A percentile compares a stretch with the other conserved stretches of the same genome.
These are phyloP conservation scores for Parmelia sp. DNA, from an alignment of 495 filamentous ascomycete species.

Conservation along the genomic window DNA sequence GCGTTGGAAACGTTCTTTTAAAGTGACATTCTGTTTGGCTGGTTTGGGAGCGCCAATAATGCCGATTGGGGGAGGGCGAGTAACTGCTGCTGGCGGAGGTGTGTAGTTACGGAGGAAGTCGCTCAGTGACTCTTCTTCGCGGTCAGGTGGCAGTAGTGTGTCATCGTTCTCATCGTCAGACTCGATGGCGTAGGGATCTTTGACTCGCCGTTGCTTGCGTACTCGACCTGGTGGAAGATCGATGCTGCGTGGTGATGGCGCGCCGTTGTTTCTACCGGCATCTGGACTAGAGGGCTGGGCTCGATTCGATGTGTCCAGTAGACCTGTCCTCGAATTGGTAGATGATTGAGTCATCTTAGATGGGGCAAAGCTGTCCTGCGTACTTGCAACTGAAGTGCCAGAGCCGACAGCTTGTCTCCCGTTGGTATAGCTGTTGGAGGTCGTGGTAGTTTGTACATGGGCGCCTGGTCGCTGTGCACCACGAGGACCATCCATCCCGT, in stretches of 20 bases:
- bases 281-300: background rate
- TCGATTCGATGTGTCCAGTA: slow-evolving; percentile 41
- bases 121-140: slow-evolving; percentile 64
- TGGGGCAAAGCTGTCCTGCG: slow-evolving; percentile 37
- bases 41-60: slow-evolving; percentile 42
- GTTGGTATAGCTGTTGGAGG: slow-evolving; percentile 62
- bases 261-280: slow-evolving; percentile 10
- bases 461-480: slow-evolving; percentile 78
- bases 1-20: slow-evolving; percentile 21
- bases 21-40: slow-evolving; percentile 29
- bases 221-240: slow-evolving; percentile 32
- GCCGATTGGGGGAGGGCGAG: slow-evolving; percentile 34
- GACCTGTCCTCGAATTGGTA: slow-evolving; percentile 52
- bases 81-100: slow-evolving; percentile 54
- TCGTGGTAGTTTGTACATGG: slow-evolving; percentile 77
- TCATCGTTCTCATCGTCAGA: slow-evolving; percentile 62
- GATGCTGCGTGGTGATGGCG: slow-evolving; percentile 12
- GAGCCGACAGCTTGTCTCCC: slow-evolving; percentile 27
- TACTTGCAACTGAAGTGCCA: slow-evolving; percentile 38
- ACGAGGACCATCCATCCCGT: slow-evolving; percentile 46
- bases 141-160: slow-evolving; percentile 28
- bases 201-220: slow-evolving; percentile 69
- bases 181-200: slow-evolving; percentile 89
- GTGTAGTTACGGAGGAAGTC: slow-evolving; percentile 85
- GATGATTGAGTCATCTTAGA: slow-evolving; percentile 46